Base-by-base conservation (phyloP, 495 filamentous ascomycete genomes). In the Jackrogersella multiformis region DNA sequence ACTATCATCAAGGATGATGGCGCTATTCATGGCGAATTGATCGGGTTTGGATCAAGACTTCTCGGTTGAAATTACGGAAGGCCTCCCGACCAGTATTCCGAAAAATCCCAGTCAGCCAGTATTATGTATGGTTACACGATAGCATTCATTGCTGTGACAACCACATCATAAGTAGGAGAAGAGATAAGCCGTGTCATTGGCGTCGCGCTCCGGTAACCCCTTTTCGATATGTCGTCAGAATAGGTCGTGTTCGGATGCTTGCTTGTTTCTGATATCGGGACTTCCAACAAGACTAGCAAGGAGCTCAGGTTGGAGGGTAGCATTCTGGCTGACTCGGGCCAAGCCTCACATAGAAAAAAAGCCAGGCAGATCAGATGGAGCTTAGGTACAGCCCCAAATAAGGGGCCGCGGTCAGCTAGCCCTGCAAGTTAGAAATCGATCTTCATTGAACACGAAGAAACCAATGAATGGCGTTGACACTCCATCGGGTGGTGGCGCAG, bases 381-480 rank as follows among this genome's bases (percentile, higher is more conserved):
- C 61, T 70, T 57, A 70, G 68, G 68, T 70, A 70, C 68, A 70
- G 68, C 68, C 68, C 68, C 68, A 66, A 70, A 70, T 62, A 70
- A 65, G 66, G 66, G 66, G 66, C 60, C 56, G 51, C 55, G 56
- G 55, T 61, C 51, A 69, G 66, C 66, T 48, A 61, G 41, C 61
- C 48, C 66, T 69, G 66, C 66, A 64, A 5, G 41, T 52, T 61
- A 51, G 23, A 56, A 64, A 61, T 69, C 66, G 66, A 69, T 69
- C 66, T 64, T 56, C 62, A 55, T 18, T 58, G 52, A 70, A 70
- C 68, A 70, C 68, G 68, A 70, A 70, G 61, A 66, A 57, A 58
- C 68, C 62, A 70, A 70, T 66, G 62, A 55, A 56, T 61, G 49
- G 56, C 60, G 49, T 64, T 44, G 56, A 69, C 66, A 61, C 55